Evolutionary conservation across 371 early-diverging fungal genomes (phyloP), one percentile per base, ranked within the genome.

Genomic region (Actinomortierella wolfii): DNA sequence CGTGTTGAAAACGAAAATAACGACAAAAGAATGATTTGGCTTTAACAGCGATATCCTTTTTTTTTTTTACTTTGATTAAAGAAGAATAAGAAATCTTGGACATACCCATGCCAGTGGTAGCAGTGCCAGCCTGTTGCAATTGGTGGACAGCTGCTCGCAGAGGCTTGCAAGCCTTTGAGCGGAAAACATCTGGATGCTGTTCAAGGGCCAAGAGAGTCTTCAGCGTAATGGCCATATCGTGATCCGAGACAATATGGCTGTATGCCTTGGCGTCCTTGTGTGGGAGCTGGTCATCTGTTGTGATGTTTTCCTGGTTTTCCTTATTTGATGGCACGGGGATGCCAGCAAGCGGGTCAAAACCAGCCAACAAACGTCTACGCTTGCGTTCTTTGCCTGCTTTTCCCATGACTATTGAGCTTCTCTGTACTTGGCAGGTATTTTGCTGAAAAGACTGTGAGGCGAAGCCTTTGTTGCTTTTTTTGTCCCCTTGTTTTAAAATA

Each of bases 331-430:
- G 34, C 11, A 34, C 34, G 11, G 34, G 34, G 11, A 34, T 4
- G 11, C 34, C 34, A 11, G 34, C 34, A 11, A 34, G 34, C 34
- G 34, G 34, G 34, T 34, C 34, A 11, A 34, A 6, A 11, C 67
- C 64, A 4, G 70, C 67, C 53, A 76, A 56, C 29, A 76, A 61
- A 45, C 77, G 71, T 61, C 77, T 66, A n/a, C 77, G 55, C 61
- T 76, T 76, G 28, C 77, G 60, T 24, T 76, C 77, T 44, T 76
- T 76, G 34, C 77, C 71, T 8, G 61, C 60, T 29, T 76, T 76
- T 57, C 77, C 77, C 77, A 76, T 76, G 51, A 20, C 54, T 29
- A 3, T 23, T 39, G 23, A 13, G 28, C 25, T 3, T 23, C 2
- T 47, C 24, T 47, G 18, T 34, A 11, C 11, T 34, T 4, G 34